Base-by-base conservation (phyloP, 225 moss, liverwort and hornwort species). In the Sphagnum tenellum region DNA sequence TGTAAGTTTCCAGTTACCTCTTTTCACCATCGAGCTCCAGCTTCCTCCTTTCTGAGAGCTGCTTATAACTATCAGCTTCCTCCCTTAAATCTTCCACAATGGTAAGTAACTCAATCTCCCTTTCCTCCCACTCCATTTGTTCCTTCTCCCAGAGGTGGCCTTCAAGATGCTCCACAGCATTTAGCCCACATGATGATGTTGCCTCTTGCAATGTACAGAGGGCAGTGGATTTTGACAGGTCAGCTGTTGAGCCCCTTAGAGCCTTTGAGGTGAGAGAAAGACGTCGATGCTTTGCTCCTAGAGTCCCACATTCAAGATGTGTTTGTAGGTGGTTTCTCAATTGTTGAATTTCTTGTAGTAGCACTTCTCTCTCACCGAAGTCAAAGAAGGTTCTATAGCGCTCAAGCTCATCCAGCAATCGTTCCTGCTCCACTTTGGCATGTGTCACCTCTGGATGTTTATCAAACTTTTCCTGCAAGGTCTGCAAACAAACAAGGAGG, bases 381-480 rank as follows among this genome's bases (percentile, higher is more conserved):
- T 93, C 93, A 61, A 78, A 93, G 71, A 79, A 98, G 46, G 85
- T 89, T 48, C 89, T 87, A 70, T 98, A 98, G 56, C 87, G 77
- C 48, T 87, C 79, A 64, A 98, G 68, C 74, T 98, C 98, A 54
- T 98, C 90, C 8, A 89, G 75, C 52, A 98, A 62, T 59, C 98
- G 87, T 72, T 93, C 90, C 11, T 92, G 90, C 62, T 98, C 93
- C 52, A 93, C 78, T 56, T 75, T 83, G 12, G 98, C 90, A 67
- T 90, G 93, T 7, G 98, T 98, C 47, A 98, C 90, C 72, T 98
- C 98, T 0, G 98, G 98, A 9, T 98, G 98, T 64, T 98, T 93
- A 69, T 98, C 89, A 5, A 89, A 90, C 71, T 98, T 98, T 5
- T 89, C 98, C 83, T 93, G 87, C 46, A 98, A 71, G 63, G 90